phyloP scores from a whole-genome alignment of 805 yeast species.

The Spathaspora hagerdaliae region DNA sequence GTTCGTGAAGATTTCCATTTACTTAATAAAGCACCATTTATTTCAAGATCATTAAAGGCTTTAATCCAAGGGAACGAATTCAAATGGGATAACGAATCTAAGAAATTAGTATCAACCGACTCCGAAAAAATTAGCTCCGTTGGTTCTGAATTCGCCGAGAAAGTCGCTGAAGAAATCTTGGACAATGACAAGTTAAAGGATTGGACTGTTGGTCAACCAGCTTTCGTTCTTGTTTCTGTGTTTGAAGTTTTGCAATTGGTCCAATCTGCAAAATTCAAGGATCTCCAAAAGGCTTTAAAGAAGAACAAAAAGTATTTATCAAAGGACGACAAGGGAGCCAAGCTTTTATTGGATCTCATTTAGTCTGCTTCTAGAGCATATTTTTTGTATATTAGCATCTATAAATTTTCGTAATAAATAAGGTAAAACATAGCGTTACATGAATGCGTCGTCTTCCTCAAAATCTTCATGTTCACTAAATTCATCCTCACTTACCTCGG shows the following conservation, averaged over 20 bases:
- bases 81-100: constrained; percentile 49
- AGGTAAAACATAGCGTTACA: background rate
- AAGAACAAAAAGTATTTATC: constrained; percentile 42
- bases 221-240: constrained; percentile 80
- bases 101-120: constrained; percentile 45
- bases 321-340: constrained; percentile 62
- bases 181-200: constrained; percentile 42
- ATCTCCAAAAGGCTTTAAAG: constrained; percentile 53
- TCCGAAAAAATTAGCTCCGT: constrained; percentile 40
- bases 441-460: constrained; percentile 9
- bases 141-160: constrained; percentile 59
- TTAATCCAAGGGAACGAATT: constrained; percentile 84
- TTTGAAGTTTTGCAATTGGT: constrained; percentile 55
- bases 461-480: constrained; percentile 11
- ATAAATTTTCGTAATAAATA: background rate
- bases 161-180: constrained; percentile 50
- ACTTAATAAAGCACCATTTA: constrained; percentile 61
- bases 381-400: background rate
- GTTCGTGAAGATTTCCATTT: constrained; percentile 64
- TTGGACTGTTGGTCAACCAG: constrained; percentile 69
- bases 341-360: constrained; percentile 23
- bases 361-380: background rate
- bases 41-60: constrained; percentile 69
- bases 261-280: constrained; percentile 36
- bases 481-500: constrained; percentile 1